Base-by-base conservation (phyloP, 75 land plant species). In the Selaginella tamariscina region DNA sequence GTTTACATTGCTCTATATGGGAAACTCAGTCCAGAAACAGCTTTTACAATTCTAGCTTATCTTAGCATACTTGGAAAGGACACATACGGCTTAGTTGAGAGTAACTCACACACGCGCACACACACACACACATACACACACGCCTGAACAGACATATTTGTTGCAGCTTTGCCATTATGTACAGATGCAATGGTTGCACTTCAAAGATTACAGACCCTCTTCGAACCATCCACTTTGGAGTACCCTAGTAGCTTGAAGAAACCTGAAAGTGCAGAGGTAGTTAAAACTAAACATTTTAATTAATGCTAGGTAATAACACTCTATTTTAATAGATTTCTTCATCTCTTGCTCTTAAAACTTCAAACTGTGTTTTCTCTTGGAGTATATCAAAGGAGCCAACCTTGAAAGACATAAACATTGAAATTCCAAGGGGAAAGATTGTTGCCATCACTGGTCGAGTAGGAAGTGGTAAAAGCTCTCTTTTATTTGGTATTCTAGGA, bases 391-490 rank as follows among this genome's bases (percentile, higher is more conserved):
- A 9, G 31, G 26, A 64, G 65, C 31, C 29, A 8, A 59, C 26
- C 27, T 56, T 76, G 68, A 24, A 64, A 71, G 30, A 31, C 18
- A 71, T 76, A 28, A 71, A 32, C 13, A 33, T 76, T 24, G 20
- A 54, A 56, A 69, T 76, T 11, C 27, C 67, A 27, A 49, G 56
- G 24, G 75, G 69, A 13, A 70, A 71, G 28, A 27, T 71, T 20
- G 64, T 76, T 21, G 75, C 75, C 0, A 71, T 76, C 21, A 23
- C 55, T 56, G 78, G 78, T 1, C 11, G 70, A 22, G 74, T 71
- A 27, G 78, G 78, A 30, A 66, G 74, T 65, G 78, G 78, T 54
- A 76, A 76, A 30, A 76, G 74, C 56, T 76, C 78, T 8, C 68
- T 76, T 22, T 70, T 76, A 1, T 71, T 65, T 65, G 75, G 62